Percentiles rank a stretch among this genome's conserved stretches.
phyloP scores from a whole-genome alignment of 1,284 basidiomycete species.

The Cutaneotrichosporon sp. region DNA sequence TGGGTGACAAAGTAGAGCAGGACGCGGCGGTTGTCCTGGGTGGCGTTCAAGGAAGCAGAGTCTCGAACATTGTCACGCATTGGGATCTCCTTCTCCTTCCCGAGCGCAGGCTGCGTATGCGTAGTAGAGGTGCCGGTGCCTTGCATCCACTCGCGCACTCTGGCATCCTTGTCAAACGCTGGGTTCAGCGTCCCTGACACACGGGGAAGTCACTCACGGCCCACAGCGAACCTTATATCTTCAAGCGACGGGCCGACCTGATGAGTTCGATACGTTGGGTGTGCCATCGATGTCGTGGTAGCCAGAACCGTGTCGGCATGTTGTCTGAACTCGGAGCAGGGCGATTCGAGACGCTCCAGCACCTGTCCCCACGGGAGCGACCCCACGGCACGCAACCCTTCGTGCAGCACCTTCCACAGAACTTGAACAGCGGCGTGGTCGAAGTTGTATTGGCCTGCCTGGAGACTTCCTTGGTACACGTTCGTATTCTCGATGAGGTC shows the following conservation, averaged over 20 bases:
- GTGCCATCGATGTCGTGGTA: background rate
- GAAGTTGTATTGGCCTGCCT: background rate
- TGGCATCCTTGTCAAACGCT: background rate
- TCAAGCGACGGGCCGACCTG: background rate
- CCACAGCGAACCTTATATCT: background rate
- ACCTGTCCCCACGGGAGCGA: background rate
- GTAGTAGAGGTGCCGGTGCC: background rate
- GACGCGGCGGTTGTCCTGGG: background rate
- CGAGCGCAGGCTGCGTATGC: background rate
- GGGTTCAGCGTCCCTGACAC: background rate
- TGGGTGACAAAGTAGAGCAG: background rate
- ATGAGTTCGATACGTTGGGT: background rate
- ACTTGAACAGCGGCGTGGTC: background rate
- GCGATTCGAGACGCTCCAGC: background rate
- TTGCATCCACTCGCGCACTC: background rate
- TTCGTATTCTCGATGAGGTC: background rate
- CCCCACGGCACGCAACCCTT: background rate
- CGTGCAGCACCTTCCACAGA: background rate
- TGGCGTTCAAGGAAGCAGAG: background rate
- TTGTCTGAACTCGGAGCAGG: background rate
- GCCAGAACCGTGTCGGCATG: background rate
- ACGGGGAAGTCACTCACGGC: background rate
- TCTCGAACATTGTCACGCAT: background rate
- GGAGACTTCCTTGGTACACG: too few relatives aligned
- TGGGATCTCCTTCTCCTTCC: background rate